These are phyloP conservation scores for Aspergillus alliaceus DNA, from an alignment of 2,329 filamentous ascomycete species.

Conservation along the genomic window DNA sequence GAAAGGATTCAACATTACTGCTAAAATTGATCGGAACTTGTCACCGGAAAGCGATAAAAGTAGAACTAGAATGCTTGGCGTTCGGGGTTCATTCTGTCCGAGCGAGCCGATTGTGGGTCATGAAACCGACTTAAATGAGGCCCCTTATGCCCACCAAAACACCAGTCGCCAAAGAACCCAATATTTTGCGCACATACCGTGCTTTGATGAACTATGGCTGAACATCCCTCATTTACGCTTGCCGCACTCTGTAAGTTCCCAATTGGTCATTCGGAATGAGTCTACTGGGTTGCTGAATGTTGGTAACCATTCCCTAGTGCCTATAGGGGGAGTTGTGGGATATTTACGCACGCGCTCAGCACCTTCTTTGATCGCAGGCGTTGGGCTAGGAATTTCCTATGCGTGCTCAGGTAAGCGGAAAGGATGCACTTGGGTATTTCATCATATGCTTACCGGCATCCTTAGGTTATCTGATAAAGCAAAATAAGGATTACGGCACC, in stretches of 20 bases:
- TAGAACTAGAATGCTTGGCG: no score
- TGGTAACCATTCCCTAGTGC: conserved; percentile 5
- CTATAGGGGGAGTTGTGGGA: conserved; percentile 15
- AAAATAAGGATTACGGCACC: conserved; percentile 22
- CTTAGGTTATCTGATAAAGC: conserved; percentile 17
- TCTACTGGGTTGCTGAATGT: neutral
- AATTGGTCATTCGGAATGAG: neutral
- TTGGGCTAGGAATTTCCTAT: conserved; percentile 18
- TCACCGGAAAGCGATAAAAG: no score
- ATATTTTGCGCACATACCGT: neutral
- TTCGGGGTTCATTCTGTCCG: no score
- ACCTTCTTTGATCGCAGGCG: conserved; percentile 18
- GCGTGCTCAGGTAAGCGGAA: conserved; percentile 12
- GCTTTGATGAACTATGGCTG: neutral
- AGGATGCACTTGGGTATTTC: neutral
- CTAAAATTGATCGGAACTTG: no score
- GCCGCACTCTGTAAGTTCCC: neutral
- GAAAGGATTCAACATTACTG: no score
- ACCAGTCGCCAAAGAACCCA: neutral
- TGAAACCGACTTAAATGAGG: no score
- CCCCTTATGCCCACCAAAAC: neutral
- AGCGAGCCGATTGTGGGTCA: no score
- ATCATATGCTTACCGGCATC: neutral
- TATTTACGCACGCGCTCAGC: conserved; percentile 17
- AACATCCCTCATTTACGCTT: neutral